Evolutionary conservation across 768 basidiomycete genomes (phyloP), one percentile per base, ranked within the genome.

Genomic region (Hericium erinaceus): DNA sequence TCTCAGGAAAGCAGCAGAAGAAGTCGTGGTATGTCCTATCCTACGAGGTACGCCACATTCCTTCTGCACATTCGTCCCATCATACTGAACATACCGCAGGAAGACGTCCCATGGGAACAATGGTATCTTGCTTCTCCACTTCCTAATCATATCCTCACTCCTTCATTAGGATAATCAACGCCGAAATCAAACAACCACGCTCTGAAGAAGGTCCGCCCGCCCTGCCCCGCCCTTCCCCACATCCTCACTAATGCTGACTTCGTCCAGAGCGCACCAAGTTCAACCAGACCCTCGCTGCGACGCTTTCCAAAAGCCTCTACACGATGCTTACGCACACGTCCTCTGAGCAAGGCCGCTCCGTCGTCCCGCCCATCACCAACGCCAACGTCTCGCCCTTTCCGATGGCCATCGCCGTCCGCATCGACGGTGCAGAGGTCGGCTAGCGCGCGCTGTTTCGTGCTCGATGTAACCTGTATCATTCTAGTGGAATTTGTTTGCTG

Each of bases 31-130:
- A 90, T 63, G 78, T 78, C 54, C 80, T 81, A 11, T 75, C 78
- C 62, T 84, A 79, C 1, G 87, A 68, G 57, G 65, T 57, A 50
- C 18, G 59, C 56, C 26, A 20, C 39, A 57, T 54, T 26, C 7
- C 39, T 26, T 40, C 48, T 4, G 1, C 39, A 8, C n/a, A 26
- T 11, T 22, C 12, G 24, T 15, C 48, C 24, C 39, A 33, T 44
- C 50, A 24, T 40, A 48, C 16, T 33, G 33, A 33, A 33, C 33
- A 10, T 33, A 39, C 18, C 57, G 15, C 62, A 92, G 71, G 90
- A 92, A 66, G 88, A 92, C 24, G 81, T 91, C 13, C 82, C 89
- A 54, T 92, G 90, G 90, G 91, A 92, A 67, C 83, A 89, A 70
- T 92, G 90, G 90, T 89, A 12, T 12, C 24, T 2, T 39, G 16